Evolutionary conservation across 441 rosid genomes (phyloP).

Genomic region (Hura crepitans): DNA sequence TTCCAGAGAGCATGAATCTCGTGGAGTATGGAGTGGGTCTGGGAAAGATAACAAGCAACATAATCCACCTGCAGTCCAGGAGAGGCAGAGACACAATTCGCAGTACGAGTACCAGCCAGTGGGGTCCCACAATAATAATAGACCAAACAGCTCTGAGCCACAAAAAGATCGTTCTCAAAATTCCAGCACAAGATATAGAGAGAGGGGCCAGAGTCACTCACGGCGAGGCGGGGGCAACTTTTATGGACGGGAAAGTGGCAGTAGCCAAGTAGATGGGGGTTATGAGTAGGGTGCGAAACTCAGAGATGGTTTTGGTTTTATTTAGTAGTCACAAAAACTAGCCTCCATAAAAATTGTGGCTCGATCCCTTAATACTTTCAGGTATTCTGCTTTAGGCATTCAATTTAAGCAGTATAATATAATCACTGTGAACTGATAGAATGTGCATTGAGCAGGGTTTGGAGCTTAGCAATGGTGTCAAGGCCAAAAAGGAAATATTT

Average conservation of each 20-base stretch:
- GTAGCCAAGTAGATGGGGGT: slow-evolving; percentile 37
- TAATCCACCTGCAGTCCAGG: slow-evolving; percentile 44
- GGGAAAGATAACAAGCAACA: slow-evolving; percentile 55
- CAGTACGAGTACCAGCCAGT: slow-evolving; percentile 85
- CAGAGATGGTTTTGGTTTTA: slow-evolving; percentile 15
- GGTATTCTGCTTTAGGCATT: slow-evolving; percentile 36
- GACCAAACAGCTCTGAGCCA: slow-evolving; percentile 42
- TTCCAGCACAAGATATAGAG: slow-evolving; percentile 57
- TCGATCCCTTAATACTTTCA: slow-evolving; percentile 19
- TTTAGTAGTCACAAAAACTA: slow-evolving; percentile 19
- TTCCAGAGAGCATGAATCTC: slow-evolving; percentile 58
- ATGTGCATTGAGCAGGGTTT: slow-evolving; percentile 39
- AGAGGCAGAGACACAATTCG: slow-evolving; percentile 51
- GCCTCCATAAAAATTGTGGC: slow-evolving; percentile 24
- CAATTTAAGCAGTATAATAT: slow-evolving; percentile 21
- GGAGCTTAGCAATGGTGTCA: slow-evolving; percentile 31
- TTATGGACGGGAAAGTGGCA: slow-evolving; percentile 48
- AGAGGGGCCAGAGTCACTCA: slow-evolving; percentile 55
- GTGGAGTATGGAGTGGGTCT: slow-evolving; percentile 63
- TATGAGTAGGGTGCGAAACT: slow-evolving; percentile 37
- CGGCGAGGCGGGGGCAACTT: slow-evolving; percentile 58
- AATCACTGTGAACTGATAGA: slow-evolving; percentile 27
- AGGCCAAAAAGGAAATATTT: slow-evolving; percentile 8
- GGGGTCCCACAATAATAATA: slow-evolving; percentile 47
- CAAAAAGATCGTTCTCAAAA: slow-evolving; percentile 49